phyloP scores from a whole-genome alignment of 495 filamentous ascomycete genomes.

The Penicillium desertorum region DNA sequence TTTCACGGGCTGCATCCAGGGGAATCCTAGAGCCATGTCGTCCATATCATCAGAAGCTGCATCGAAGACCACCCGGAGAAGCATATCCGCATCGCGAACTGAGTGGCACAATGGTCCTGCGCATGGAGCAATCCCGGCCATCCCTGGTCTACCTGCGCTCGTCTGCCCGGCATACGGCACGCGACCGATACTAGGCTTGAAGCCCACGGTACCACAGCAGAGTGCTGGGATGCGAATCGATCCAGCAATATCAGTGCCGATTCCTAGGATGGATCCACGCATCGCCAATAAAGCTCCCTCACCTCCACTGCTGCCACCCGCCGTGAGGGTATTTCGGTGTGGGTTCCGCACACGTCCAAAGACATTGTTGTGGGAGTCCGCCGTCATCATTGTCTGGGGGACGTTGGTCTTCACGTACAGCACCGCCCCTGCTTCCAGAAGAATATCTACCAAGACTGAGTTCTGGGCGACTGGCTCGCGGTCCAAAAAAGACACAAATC shows the following conservation, averaged over 20 bases:
- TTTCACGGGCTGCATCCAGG: background rate
- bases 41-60: background rate
- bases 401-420: conserved; percentile 58
- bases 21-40: conserved; percentile 29
- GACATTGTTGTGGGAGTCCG: conserved; percentile 35
- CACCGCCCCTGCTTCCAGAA: conserved; percentile 38
- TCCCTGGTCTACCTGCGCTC: conserved; percentile 3
- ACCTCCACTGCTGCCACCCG: conserved; percentile 63
- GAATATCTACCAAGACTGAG: conserved; percentile 35
- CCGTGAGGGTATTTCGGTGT: background rate
- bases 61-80: background rate
- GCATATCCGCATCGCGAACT: conserved; percentile 40
- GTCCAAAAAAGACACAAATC: conserved; percentile 43
- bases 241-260: conserved; percentile 66
- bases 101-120: conserved; percentile 58
- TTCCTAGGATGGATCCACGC: conserved; percentile 57
- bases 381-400: conserved; percentile 54
- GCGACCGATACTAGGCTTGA: conserved; percentile 56
- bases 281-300: conserved; percentile 61
- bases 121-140: conserved; percentile 16
- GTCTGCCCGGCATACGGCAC: conserved; percentile 45
- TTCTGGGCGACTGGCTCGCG: conserved; percentile 42
- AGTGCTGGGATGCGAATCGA: conserved; percentile 62
- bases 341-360: conserved; percentile 50
- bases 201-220: conserved; percentile 57